A percentile compares a stretch with the other conserved stretches of the same genome.
phyloP scores from a whole-genome alignment of 148 eudicot species.

The Rhododendron ferrugineum region DNA sequence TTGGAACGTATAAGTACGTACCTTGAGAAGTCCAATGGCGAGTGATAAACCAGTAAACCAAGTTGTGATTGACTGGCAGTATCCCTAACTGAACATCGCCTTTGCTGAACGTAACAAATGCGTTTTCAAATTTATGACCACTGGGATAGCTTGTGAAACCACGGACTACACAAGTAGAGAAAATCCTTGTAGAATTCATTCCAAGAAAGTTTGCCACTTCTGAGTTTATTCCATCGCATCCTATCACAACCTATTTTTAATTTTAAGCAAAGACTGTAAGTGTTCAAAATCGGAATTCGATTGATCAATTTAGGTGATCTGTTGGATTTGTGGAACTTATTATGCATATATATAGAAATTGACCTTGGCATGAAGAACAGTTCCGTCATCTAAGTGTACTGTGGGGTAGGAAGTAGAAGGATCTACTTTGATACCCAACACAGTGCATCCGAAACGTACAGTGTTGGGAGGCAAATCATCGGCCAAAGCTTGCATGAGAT shows the following conservation, averaged over 20 bases:
- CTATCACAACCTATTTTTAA: neutral
- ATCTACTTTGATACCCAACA: neutral
- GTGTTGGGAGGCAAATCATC: neutral
- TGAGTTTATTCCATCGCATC: slow-evolving; percentile 17
- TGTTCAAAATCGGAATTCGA: neutral
- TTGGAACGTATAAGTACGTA: too few species aligned
- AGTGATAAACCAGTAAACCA: slow-evolving; percentile 14
- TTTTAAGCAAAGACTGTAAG: neutral
- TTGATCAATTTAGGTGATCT: neutral
- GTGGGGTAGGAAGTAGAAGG: neutral
- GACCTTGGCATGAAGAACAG: slow-evolving; percentile 10
- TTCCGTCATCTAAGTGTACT: slow-evolving; percentile 7
- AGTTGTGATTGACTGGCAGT: slow-evolving; percentile 1
- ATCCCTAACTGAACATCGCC: slow-evolving; percentile 9
- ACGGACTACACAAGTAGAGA: slow-evolving; percentile 3
- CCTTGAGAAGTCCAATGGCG: slow-evolving; percentile 15
- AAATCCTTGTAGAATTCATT: slow-evolving; percentile 11
- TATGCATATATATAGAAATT: neutral
- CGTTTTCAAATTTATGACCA: neutral
- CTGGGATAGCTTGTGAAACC: neutral
- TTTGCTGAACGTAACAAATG: neutral
- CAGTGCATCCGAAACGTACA: neutral
- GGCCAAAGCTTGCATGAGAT: neutral
- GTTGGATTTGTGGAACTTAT: neutral
- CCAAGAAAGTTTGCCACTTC: slow-evolving; percentile 2